Evolutionary conservation across 306 rosid species (phyloP).

Genomic region (Oxytropis ochrocephala): DNA sequence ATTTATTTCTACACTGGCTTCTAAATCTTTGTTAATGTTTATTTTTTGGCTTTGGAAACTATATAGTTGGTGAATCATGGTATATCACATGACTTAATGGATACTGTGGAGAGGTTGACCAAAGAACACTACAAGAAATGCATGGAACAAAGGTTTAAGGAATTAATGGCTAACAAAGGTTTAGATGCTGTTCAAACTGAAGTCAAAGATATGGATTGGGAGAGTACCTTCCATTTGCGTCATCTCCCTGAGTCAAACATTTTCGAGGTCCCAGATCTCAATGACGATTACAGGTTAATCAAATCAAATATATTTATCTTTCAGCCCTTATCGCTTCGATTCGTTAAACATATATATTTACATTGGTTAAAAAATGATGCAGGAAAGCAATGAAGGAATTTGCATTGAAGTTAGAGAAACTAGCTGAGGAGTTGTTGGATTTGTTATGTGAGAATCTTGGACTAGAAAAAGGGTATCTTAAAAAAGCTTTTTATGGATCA

Average conservation of each 20-base stretch:
- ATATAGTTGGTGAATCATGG: constrained; percentile 60
- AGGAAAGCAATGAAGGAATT: constrained; percentile 18
- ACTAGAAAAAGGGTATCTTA: constrained; percentile 6
- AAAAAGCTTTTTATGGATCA: constrained; percentile 8
- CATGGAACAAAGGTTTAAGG: constrained; percentile 66
- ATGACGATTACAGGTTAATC: constrained; percentile 52
- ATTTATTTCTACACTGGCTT: constrained; percentile 1
- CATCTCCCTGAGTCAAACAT: constrained; percentile 66
- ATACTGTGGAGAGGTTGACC: constrained; percentile 60
- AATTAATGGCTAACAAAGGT: constrained; percentile 42
- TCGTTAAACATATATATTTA: too few relatives aligned
- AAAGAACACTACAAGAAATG: constrained; percentile 64
- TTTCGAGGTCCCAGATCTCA: constrained; percentile 51
- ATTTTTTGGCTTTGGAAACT: not conserved
- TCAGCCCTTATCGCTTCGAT: too few relatives aligned
- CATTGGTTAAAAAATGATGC: not conserved
- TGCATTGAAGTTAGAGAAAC: constrained; percentile 14
- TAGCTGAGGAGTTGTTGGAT: constrained; percentile 16
- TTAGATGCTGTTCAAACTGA: constrained; percentile 45
- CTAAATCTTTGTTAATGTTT: not conserved
- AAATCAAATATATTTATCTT: not conserved
- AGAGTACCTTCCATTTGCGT: constrained; percentile 60
- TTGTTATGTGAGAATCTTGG: constrained; percentile 9
- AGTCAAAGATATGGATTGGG: constrained; percentile 77
- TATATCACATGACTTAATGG: constrained; percentile 47